Conservation (phyloP, 2,329 filamentous ascomycete genomes). For the Elsinoe fawcettii region DNA sequence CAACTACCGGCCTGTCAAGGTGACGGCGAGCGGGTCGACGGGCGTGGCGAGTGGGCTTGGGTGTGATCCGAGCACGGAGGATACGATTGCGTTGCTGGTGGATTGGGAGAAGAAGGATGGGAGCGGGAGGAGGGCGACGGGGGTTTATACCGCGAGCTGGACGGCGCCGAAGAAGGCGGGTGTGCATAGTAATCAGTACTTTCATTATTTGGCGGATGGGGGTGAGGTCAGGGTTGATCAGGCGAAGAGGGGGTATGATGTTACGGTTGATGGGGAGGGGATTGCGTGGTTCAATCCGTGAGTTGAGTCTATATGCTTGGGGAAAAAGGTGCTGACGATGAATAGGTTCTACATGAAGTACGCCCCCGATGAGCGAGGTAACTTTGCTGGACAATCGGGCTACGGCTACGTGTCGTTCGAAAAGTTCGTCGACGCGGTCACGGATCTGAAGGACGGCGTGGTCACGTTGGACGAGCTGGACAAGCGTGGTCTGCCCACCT, state of each 20-base stretch:
- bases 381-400: slow-evolving; percentile 83
- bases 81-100: slow-evolving; percentile 85
- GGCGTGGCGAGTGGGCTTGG: slow-evolving; percentile 73
- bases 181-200: slow-evolving; percentile 95
- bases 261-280: slow-evolving; percentile 68
- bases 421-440: slow-evolving; percentile 88
- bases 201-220: slow-evolving; percentile 80
- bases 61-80: slow-evolving; percentile 74
- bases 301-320: slow-evolving; percentile 23
- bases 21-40: slow-evolving; percentile 68
- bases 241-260: slow-evolving; percentile 88
- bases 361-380: slow-evolving; percentile 86
- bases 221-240: slow-evolving; percentile 88
- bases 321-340: not conserved
- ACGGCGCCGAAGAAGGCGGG: slow-evolving; percentile 86
- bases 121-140: slow-evolving; percentile 65
- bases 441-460: slow-evolving; percentile 65
- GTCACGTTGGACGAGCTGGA: slow-evolving; percentile 70
- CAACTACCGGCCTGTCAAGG: slow-evolving; percentile 68
- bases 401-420: slow-evolving; percentile 94
- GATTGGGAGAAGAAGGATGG: slow-evolving; percentile 74
- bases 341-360: slow-evolving; percentile 52
- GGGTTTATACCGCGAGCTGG: slow-evolving; percentile 90
- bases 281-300: slow-evolving; percentile 81
- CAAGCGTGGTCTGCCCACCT: slow-evolving; percentile 69